These are phyloP conservation scores for Trapa bicornis DNA, from an alignment of 345 rosid genomes.

Conservation along the genomic window DNA sequence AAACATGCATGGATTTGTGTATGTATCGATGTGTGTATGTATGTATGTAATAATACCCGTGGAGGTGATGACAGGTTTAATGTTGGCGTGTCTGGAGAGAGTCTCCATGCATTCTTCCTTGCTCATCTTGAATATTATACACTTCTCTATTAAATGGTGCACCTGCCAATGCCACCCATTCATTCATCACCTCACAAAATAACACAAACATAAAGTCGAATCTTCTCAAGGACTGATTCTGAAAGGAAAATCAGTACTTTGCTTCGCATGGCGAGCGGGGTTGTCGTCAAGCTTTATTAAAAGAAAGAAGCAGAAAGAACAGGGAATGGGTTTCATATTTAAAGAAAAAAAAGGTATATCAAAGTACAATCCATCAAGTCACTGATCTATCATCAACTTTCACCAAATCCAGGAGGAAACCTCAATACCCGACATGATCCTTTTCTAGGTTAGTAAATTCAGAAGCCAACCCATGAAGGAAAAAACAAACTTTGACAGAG, in stretches of 20 bases:
- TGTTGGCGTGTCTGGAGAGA: constrained; percentile 79
- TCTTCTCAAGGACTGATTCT: too few species aligned
- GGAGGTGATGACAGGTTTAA: constrained; percentile 84
- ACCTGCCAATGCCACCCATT: constrained; percentile 27
- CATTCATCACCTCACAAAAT: background rate
- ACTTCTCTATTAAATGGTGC: constrained; percentile 90
- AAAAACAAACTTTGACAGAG: background rate
- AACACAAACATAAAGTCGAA: too few species aligned
- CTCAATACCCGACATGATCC: too few species aligned
- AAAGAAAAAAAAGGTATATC: too few species aligned
- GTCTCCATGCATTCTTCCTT: constrained; percentile 96
- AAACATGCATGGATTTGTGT: background rate
- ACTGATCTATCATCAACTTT: too few species aligned
- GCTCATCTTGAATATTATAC: constrained; percentile 73
- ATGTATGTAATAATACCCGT: constrained; percentile 31
- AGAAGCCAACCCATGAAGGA: background rate
- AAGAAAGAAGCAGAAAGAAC: background rate
- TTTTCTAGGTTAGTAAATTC: background rate
- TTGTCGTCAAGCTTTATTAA: background rate
- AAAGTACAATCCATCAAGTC: too few species aligned
- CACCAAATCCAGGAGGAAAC: too few species aligned
- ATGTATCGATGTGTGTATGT: background rate
- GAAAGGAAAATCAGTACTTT: too few species aligned
- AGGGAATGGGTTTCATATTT: too few species aligned
- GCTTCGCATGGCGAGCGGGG: too few species aligned